phyloP scores from a whole-genome alignment of 352 stramenopile genomes.

The Pythium plurisporium region DNA sequence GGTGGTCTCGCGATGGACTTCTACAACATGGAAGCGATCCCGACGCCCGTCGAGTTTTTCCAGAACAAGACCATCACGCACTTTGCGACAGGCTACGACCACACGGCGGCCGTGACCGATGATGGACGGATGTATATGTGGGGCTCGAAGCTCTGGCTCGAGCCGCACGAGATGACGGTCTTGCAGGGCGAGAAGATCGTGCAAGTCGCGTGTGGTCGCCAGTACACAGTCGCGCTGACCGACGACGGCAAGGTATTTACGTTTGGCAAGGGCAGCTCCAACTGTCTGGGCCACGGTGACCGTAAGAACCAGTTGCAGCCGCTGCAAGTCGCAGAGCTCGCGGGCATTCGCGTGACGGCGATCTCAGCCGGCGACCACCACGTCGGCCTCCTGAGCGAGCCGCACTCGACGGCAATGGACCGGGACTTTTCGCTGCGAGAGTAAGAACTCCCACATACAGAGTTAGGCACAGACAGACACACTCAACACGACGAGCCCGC shows the following conservation, averaged over 20 bases:
- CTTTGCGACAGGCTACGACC: slow-evolving; percentile 91
- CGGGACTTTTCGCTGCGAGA: slow-evolving; percentile 80
- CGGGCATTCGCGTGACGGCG: slow-evolving; percentile 53
- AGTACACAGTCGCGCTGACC: slow-evolving; percentile 79
- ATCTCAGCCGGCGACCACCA: slow-evolving; percentile 87
- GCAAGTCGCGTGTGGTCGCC: slow-evolving; percentile 77
- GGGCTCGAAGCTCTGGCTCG: slow-evolving; percentile 89
- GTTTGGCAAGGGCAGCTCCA: slow-evolving; percentile 85
- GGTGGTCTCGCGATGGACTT: slow-evolving; percentile 89
- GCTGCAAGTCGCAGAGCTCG: slow-evolving; percentile 61
- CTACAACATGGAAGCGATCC: slow-evolving; percentile 93
- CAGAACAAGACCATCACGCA: slow-evolving; percentile 61
- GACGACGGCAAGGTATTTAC: slow-evolving; percentile 78
- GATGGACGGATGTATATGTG: slow-evolving; percentile 78
- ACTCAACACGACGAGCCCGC: background rate
- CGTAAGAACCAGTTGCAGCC: slow-evolving; percentile 88
- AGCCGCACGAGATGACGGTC: slow-evolving; percentile 88
- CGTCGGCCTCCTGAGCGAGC: slow-evolving; percentile 73
- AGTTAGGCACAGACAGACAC: background rate
- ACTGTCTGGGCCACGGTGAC: slow-evolving; percentile 86
- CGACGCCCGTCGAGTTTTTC: slow-evolving; percentile 80
- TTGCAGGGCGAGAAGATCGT: slow-evolving; percentile 68
- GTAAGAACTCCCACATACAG: too few species aligned
- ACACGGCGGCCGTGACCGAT: slow-evolving; percentile 84
- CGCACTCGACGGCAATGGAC: slow-evolving; percentile 65